Percentiles rank a stretch among this genome's conserved stretches.
phyloP scores from a whole-genome alignment of 441 rosid species.

The Capsella rubella region DNA sequence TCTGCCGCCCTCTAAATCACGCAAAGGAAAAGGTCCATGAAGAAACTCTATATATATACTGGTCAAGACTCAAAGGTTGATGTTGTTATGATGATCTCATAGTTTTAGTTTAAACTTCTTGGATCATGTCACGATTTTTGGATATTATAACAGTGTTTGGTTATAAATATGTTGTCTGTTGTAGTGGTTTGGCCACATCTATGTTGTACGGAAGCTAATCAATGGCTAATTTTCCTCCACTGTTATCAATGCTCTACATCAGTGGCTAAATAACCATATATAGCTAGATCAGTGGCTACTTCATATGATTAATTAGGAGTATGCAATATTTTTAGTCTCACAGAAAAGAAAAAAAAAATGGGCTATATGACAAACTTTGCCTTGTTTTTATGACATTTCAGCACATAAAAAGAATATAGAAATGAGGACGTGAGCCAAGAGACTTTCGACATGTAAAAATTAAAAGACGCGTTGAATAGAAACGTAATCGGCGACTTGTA shows the following conservation, averaged over 20 bases:
- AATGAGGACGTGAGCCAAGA: background rate
- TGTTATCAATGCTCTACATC: background rate
- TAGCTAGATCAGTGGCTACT: no score
- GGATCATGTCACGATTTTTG: background rate
- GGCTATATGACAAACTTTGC: background rate
- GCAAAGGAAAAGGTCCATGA: conserved; percentile 41
- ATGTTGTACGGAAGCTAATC: background rate
- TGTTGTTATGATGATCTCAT: conserved; percentile 2
- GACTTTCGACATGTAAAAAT: background rate
- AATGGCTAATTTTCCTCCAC: background rate
- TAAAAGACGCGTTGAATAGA: background rate
- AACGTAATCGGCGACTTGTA: conserved; percentile 10
- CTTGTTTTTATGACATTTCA: background rate
- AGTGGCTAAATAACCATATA: background rate
- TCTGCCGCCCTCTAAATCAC: conserved; percentile 43
- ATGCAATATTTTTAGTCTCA: no score
- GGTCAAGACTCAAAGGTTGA: background rate
- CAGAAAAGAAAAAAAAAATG: background rate
- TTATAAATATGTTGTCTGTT: background rate
- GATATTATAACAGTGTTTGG: background rate
- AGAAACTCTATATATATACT: background rate
- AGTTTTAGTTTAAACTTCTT: background rate
- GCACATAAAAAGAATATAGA: background rate
- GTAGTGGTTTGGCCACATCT: background rate
- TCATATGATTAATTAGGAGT: no score